These are phyloP conservation scores for Aspergillus asperescens DNA, from an alignment of 495 filamentous ascomycete species.

Conservation along the genomic window DNA sequence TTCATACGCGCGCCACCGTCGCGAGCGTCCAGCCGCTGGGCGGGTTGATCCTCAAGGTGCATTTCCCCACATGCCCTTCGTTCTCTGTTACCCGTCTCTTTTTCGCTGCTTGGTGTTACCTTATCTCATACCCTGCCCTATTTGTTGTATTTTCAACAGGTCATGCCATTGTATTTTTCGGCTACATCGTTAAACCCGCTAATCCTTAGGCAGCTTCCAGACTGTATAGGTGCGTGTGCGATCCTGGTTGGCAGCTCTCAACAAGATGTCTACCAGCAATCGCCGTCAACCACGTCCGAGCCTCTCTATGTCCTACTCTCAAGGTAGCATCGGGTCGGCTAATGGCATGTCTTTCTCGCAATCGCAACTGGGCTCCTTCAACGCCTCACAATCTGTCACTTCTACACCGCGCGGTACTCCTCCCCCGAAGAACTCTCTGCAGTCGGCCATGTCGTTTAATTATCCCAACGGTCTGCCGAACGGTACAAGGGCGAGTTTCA, in stretches of 20 bases:
- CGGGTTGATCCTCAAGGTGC: slow-evolving; percentile 24
- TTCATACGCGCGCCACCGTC: slow-evolving; percentile 37
- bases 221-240: slow-evolving; percentile 10
- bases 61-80: slow-evolving; percentile 24
- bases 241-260: slow-evolving; percentile 7
- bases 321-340: slow-evolving; percentile 37
- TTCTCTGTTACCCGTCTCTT: slow-evolving; percentile 13
- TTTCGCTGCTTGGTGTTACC: slow-evolving; percentile 2
- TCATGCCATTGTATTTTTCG: slow-evolving; percentile 12
- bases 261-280: slow-evolving; percentile 41
- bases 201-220: slow-evolving; percentile 14
- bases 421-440: slow-evolving; percentile 42
- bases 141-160: slow-evolving; percentile 1
- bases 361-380: slow-evolving; percentile 47
- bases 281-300: slow-evolving; percentile 35
- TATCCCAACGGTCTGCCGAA: slow-evolving; percentile 35
- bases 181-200: slow-evolving; percentile 1
- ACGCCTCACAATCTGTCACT: slow-evolving; percentile 46
- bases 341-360: slow-evolving; percentile 41
- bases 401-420: slow-evolving; percentile 53
- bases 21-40: slow-evolving; percentile 21
- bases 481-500: slow-evolving; percentile 33
- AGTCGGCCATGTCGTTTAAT: slow-evolving; percentile 40
- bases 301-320: slow-evolving; percentile 43
- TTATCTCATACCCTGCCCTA: slow-evolving; percentile 7